phyloP scores from a whole-genome alignment of 2,329 filamentous ascomycete genomes.

The Alternaria incomplexa region DNA sequence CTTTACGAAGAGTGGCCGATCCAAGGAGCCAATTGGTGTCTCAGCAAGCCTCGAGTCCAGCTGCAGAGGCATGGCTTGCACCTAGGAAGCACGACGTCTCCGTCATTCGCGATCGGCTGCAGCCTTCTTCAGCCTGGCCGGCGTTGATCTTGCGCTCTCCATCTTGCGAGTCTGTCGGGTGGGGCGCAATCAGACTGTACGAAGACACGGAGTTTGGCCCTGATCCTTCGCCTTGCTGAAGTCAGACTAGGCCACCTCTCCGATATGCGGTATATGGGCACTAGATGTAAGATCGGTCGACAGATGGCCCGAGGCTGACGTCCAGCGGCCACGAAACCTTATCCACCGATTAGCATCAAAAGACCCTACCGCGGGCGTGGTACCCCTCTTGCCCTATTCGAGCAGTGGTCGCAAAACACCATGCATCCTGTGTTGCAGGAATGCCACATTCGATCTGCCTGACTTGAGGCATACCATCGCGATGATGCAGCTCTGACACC shows the following conservation, averaged over 20 bases:
- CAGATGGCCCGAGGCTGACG: conserved; percentile 38
- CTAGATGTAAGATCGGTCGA: conserved; percentile 41
- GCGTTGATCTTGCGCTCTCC: conserved; percentile 17
- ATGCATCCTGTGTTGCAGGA: background rate
- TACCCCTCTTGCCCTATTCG: conserved; percentile 6
- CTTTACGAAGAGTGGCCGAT: conserved; percentile 37
- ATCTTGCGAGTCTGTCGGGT: conserved; percentile 21
- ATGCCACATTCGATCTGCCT: background rate
- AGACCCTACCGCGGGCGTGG: conserved; percentile 4
- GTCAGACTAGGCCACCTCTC: conserved; percentile 24
- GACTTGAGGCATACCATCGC: background rate
- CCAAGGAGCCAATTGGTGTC: conserved; percentile 30
- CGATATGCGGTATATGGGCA: conserved; percentile 32
- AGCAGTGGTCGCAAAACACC: conserved; percentile 1
- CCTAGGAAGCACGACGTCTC: conserved; percentile 13
- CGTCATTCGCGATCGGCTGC: conserved; percentile 14
- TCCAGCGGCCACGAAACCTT: conserved; percentile 28
- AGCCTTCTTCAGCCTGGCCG: conserved; percentile 8
- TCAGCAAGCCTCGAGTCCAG: conserved; percentile 23
- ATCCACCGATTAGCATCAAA: conserved; percentile 8
- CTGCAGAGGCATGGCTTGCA: conserved; percentile 21
- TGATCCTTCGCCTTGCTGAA: conserved; percentile 19
- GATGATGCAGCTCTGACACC: conserved; percentile 4
- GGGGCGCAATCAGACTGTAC: conserved; percentile 19
- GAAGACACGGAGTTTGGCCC: conserved; percentile 7